Base-by-base conservation (phyloP, 176 grass and related monocot genomes). In the Poa annua region DNA sequence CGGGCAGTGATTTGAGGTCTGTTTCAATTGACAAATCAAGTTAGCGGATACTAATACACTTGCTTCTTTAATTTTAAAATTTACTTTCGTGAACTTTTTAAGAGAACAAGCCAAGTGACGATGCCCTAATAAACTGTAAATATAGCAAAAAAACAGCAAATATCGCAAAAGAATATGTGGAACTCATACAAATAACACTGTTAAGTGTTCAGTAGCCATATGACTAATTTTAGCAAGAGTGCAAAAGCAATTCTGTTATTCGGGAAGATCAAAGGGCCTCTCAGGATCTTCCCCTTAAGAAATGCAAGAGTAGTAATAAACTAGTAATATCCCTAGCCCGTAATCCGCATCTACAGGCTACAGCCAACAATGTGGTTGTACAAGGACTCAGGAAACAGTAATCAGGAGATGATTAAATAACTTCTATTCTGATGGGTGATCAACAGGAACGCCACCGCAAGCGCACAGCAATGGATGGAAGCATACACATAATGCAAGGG, bases 1-100 rank as follows among this genome's bases (percentile, higher is more conserved):
- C 66, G 56, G 80, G 80, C 50, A 81, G 80, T 44, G 66, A 57
- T 66, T 81, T 81, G 34, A 81, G 50, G 14, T 81, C 80, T 81
- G 66, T 26, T 44, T 81, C 9, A 81, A 41, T 71, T 42, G 12
- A 2, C 7, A 81, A 41, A 81, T 26, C 34, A 16, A 70, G 65
- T 81, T 20, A 70, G 79, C 14, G 8, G 55, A 19, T 26, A 53
- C 1, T 32, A 29, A 50, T 8, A 34, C 35, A 60, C 13, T 17
- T 59, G 53, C 5, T 2, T 14, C 13, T 21, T 42, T 10, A 41
- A 59, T 41, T 60, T 59, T 8, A 56, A 42, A 2, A 16, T 39
- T 8, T 21, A 41, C 53, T 41, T 70, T 2, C 55, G 24, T 13
- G 49, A 56, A 42, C n/a, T 70, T 49, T 0, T 17, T 70, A 19